Evolutionary conservation across 2,329 filamentous ascomycete species (phyloP), one percentile per base, ranked within the genome.

Genomic region (Ophiostoma angusticollis): DNA sequence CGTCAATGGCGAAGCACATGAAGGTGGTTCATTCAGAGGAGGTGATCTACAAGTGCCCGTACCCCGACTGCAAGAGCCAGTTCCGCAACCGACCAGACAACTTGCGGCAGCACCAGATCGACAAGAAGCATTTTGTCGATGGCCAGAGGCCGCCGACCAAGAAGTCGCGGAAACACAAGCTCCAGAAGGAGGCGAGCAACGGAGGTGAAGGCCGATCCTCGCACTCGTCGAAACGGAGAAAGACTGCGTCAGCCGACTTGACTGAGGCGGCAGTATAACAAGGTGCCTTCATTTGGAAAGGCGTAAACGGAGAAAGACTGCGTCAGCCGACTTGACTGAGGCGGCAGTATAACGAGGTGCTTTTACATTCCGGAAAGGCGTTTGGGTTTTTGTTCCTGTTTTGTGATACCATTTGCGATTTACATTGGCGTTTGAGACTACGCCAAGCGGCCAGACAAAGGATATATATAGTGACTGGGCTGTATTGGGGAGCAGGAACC

Each of bases 1-100:
- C 69, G 6, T 72, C 67, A 50, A 71, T 74, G 69, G 63, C 68
- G 35, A 74, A 73, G 52, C 70, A 74, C 51, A 70, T 61, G 57
- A 70, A 67, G 51, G 56, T 67, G 42, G 65, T 70, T 52, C 70
- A 74, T 53, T 60, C 57, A 3, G 66, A 65, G 25, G 64, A 67
- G 7, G 58, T 60, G 43, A 69, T 72, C 4, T 74, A 68, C 53
- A 60, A 60, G 43, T 74, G 70, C 45, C 61, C 63, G 3, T 74
- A 52, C 35, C 69, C 68, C 3, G 68, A 67, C 3, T 74, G 70
- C 49, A 64, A 56, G 17, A 72, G 68, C 49, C 62, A 66, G 47
- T 74, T 70, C 49, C 70, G 65, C 52, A 74, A 73, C 47, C 60
- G 70, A 11, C 62, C 61, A 19, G 70, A 74, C 48, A 74, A 74